Conservation (phyloP, 106 monocot genomes). For the Dendrobium nobile region DNA sequence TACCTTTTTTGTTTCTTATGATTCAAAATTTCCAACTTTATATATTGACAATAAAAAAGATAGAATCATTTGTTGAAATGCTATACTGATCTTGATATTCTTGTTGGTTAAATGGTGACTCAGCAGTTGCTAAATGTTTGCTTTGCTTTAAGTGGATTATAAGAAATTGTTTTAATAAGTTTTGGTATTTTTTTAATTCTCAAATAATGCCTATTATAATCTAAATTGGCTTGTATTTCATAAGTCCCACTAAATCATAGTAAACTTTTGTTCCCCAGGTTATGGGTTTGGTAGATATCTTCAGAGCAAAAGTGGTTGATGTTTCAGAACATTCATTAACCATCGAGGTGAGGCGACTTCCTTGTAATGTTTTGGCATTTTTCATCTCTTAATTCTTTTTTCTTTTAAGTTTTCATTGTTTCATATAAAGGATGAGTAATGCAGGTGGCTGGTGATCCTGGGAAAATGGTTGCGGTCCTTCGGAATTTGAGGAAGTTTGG, state of each 20-base stretch:
- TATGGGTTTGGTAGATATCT: slow-evolving; percentile 80
- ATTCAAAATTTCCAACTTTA: background rate
- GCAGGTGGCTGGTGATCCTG: slow-evolving; percentile 96
- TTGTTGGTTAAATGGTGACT: background rate
- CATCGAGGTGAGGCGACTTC: slow-evolving; percentile 82
- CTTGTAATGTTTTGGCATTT: slow-evolving; percentile 8
- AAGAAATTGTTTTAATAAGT: background rate
- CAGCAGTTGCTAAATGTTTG: background rate
- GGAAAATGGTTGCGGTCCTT: slow-evolving; percentile 80
- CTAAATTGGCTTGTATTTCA: background rate
- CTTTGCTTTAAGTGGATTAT: background rate
- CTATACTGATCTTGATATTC: background rate
- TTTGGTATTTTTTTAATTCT: background rate
- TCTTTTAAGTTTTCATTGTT: background rate
- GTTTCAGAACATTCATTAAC: slow-evolving; percentile 75
- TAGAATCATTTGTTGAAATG: background rate
- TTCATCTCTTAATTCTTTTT: background rate
- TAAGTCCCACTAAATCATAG: background rate
- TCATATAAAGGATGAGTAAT: slow-evolving; percentile 10
- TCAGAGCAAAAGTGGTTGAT: slow-evolving; percentile 87
- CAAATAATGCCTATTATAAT: background rate
- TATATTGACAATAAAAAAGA: background rate
- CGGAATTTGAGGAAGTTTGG: slow-evolving; percentile 84
- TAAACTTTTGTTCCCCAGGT: slow-evolving; percentile 47
- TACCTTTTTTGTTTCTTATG: background rate